phyloP scores from a whole-genome alignment of 495 filamentous ascomycete genomes.

The Oidiodendron maius region DNA sequence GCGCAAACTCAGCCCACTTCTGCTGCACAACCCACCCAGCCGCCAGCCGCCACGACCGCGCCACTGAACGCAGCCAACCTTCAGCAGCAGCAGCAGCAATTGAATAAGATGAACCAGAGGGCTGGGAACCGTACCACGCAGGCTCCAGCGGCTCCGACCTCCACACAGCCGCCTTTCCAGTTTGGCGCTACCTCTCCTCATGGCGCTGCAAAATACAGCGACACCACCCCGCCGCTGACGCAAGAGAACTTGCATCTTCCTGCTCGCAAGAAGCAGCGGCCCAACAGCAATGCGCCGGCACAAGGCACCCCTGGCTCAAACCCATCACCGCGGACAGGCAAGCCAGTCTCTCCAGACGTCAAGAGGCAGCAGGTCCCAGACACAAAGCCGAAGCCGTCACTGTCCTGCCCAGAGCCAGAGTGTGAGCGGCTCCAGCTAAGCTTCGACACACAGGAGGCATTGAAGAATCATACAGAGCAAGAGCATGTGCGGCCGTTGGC shows the following conservation, averaged over 20 bases:
- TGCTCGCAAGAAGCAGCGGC: constrained; percentile 47
- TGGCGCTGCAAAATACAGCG: constrained; percentile 55
- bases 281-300: constrained; percentile 18
- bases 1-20: constrained; percentile 1
- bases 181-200: constrained; percentile 63
- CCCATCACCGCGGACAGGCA: constrained; percentile 42
- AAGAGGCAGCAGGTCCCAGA: constrained; percentile 32
- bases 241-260: constrained; percentile 47
- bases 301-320: constrained; percentile 22
- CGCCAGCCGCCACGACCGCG: constrained; percentile 10
- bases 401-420: constrained; percentile 19
- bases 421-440: constrained; percentile 29
- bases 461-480: constrained; percentile 42
- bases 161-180: constrained; percentile 57
- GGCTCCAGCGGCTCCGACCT: constrained; percentile 58
- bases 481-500: constrained; percentile 48
- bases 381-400: constrained; percentile 24
- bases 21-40: constrained; percentile 7
- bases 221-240: constrained; percentile 33
- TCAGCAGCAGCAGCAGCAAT: constrained; percentile 54
- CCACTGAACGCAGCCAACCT: constrained; percentile 63
- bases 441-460: constrained; percentile 48
- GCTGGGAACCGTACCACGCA: constrained; percentile 31
- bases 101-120: constrained; percentile 43
- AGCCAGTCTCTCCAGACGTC: constrained; percentile 37